These are phyloP conservation scores for Fusarium globosum DNA, from an alignment of 2,329 filamentous ascomycete genomes.

Conservation along the genomic window DNA sequence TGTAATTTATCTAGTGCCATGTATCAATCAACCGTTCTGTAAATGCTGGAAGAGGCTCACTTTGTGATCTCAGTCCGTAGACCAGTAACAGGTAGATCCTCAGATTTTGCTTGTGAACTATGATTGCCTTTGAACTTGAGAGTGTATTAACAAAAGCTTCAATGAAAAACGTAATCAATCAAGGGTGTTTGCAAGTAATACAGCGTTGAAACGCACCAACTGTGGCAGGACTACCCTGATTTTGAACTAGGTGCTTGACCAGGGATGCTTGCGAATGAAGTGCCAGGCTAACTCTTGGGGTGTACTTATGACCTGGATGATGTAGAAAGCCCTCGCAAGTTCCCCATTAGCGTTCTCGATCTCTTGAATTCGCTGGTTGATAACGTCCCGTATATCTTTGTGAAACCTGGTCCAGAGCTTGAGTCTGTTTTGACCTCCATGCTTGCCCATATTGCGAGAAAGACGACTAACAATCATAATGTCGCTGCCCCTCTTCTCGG, in stretches of 20 bases:
- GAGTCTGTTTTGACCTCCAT: not conserved
- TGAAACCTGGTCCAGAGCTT: not conserved
- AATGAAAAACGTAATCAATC: not conserved
- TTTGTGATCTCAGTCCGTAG: not conserved
- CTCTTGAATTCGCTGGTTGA: conserved; percentile 8
- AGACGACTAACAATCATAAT: conserved; percentile 11
- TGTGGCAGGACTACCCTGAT: not conserved
- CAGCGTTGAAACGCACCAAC: not conserved
- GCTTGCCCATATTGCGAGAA: not conserved
- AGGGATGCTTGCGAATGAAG: conserved; percentile 1
- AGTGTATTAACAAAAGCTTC: not conserved
- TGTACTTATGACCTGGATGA: not conserved
- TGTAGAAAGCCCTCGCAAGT: not conserved
- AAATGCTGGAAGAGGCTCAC: not conserved
- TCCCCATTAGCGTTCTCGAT: not conserved
- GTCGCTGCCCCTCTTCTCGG: not conserved
- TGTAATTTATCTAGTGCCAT: not conserved
- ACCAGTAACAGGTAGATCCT: not conserved
- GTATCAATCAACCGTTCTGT: not conserved
- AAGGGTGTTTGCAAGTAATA: not conserved
- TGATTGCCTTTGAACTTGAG: not conserved
- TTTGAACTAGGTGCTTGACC: not conserved
- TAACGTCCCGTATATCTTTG: not conserved
- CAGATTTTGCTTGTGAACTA: not conserved
- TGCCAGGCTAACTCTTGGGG: conserved; percentile 1